These are phyloP conservation scores for Lavandula angustifolia DNA, from an alignment of 257 asterid genomes.

Conservation along the genomic window DNA sequence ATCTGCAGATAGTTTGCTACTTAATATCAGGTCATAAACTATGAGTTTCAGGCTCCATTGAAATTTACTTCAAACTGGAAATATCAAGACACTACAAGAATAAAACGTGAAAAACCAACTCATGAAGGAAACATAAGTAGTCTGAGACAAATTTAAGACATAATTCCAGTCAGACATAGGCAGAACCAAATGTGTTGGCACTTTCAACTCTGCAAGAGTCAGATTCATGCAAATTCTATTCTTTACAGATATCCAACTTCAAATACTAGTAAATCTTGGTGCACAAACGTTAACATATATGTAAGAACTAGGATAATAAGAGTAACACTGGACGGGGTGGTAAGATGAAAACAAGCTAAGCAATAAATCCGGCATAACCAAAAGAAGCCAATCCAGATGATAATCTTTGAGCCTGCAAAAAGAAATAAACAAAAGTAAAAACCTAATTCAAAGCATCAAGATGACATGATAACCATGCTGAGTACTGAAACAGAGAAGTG, in stretches of 20 bases:
- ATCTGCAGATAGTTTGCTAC: no score
- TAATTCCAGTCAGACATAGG: no score
- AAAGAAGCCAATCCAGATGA: conserved; percentile 5
- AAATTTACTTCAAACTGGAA: no score
- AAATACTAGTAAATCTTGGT: conserved; percentile 31
- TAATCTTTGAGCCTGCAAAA: conserved; percentile 32
- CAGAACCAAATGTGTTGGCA: background rate
- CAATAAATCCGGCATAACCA: conserved; percentile 10
- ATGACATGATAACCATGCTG: background rate
- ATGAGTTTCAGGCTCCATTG: no score
- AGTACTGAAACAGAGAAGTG: background rate
- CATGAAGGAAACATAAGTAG: no score
- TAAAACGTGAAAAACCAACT: no score
- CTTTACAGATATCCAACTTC: conserved; percentile 35
- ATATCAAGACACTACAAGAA: no score
- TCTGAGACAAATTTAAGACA: no score
- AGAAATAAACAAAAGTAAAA: background rate
- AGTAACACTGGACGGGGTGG: conserved; percentile 3
- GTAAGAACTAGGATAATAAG: conserved; percentile 27
- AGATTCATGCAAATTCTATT: conserved; percentile 15
- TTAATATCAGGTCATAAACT: no score
- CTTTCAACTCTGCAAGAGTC: background rate
- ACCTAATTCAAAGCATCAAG: conserved; percentile 10
- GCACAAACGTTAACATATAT: conserved; percentile 25
- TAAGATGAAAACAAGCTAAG: conserved; percentile 13